A percentile compares a stretch with the other conserved stretches of the same genome.
Conservation (phyloP, 2,329 filamentous ascomycete species). For the Fusarium nurragi region DNA sequence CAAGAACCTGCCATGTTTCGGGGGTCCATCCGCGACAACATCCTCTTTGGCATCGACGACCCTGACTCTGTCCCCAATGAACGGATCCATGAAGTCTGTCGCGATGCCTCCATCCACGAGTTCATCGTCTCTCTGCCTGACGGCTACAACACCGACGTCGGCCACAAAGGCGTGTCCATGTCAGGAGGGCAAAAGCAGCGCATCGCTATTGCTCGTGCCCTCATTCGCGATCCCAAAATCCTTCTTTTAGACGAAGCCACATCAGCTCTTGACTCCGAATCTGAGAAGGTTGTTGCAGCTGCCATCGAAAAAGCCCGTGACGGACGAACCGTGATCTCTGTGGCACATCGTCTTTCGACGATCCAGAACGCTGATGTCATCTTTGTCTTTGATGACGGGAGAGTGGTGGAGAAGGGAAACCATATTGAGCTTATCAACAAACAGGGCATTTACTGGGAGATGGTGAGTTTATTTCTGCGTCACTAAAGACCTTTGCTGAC, state of each 20-base stretch:
- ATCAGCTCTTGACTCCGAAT: slow-evolving; percentile 68
- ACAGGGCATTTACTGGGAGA: slow-evolving; percentile 36
- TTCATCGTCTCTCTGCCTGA: slow-evolving; percentile 74
- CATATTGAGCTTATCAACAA: slow-evolving; percentile 45
- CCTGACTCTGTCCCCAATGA: slow-evolving; percentile 62
- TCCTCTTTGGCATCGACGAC: slow-evolving; percentile 68
- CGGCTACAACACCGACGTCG: slow-evolving; percentile 74
- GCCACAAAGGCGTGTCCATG: slow-evolving; percentile 71
- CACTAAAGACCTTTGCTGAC: neutral
- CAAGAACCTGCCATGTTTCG: slow-evolving; percentile 79
- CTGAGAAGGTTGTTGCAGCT: slow-evolving; percentile 67
- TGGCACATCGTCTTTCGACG: slow-evolving; percentile 64
- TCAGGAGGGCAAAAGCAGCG: slow-evolving; percentile 78
- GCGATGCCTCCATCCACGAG: slow-evolving; percentile 74
- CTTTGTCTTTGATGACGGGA: slow-evolving; percentile 55
- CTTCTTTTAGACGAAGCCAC: slow-evolving; percentile 79
- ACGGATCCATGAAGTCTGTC: slow-evolving; percentile 63
- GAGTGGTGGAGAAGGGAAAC: slow-evolving; percentile 53
- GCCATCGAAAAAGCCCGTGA: slow-evolving; percentile 72
- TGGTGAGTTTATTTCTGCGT: slow-evolving; percentile 16
- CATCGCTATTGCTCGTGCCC: slow-evolving; percentile 73
- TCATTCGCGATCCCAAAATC: slow-evolving; percentile 70
- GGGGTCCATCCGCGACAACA: slow-evolving; percentile 76
- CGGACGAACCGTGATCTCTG: slow-evolving; percentile 74
- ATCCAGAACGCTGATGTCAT: slow-evolving; percentile 56